Percentiles rank a stretch among this genome's conserved stretches.
Conservation (phyloP, 2,329 filamentous ascomycete genomes). For the Harringtonia lauricola region DNA sequence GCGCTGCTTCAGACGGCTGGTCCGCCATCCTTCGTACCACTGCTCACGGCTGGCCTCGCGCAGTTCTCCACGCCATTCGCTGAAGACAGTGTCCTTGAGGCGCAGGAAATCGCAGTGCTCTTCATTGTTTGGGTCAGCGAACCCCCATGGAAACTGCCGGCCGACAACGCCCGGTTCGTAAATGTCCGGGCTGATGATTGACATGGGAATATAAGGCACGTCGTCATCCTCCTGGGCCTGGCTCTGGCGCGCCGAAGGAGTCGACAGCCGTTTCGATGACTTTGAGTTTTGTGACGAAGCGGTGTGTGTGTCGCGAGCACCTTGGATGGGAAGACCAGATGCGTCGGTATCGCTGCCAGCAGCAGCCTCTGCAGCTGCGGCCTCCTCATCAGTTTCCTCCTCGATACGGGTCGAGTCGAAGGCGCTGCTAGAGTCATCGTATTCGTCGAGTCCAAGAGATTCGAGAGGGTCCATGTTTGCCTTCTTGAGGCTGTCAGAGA, state of each 20-base stretch:
- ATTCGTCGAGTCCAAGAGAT: constrained; percentile 70
- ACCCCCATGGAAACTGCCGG: constrained; percentile 91
- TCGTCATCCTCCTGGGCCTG: constrained; percentile 40
- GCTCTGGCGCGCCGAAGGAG: constrained; percentile 31
- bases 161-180: constrained; percentile 75
- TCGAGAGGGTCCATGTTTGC: constrained; percentile 82
- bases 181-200: constrained; percentile 85
- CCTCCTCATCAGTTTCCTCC: constrained; percentile 39
- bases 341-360: constrained; percentile 14
- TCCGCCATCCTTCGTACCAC: constrained; percentile 96
- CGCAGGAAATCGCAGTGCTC: constrained; percentile 90
- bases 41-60: constrained; percentile 82
- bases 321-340: constrained; percentile 21
- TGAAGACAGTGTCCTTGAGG: constrained; percentile 85
- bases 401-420: constrained; percentile 41
- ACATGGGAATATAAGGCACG: constrained; percentile 70
- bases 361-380: constrained; percentile 8
- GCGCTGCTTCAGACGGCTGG: constrained; percentile 49
- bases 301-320: constrained; percentile 10
- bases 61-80: constrained; percentile 84
- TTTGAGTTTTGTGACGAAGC: constrained; percentile 15
- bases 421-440: constrained; percentile 41
- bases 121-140: constrained; percentile 83
- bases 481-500: constrained; percentile 79
- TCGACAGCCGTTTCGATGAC: constrained; percentile 34